Base-by-base conservation (phyloP, 2,329 filamentous ascomycete genomes). In the Talaromyces sp. region DNA sequence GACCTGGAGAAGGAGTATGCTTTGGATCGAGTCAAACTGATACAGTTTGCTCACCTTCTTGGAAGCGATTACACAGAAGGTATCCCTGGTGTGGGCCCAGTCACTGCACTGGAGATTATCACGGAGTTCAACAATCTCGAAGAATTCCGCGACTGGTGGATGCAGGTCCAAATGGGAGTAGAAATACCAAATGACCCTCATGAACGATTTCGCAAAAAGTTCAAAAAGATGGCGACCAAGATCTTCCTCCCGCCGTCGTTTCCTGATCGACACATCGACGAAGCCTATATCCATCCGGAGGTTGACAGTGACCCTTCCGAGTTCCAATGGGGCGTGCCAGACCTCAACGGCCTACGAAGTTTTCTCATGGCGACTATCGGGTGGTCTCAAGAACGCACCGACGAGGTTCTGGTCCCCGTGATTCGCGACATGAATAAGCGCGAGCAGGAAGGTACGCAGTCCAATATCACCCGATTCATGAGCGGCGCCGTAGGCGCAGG, bases 21-120 rank as follows among this genome's bases (percentile, higher is more conserved):
- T 0, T 86, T 99, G 0, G 90, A 91, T 2, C 88, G 94, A n/a
- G 85, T 90, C 63, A 92, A 94, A 73, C 87, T 99, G 61, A 97
- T 99, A 68, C 86, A 90, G 19, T 86, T 98, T 66, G 95, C 95
- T 0, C 93, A 98, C 73, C 84, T 99, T 0, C 85, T 99, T 0
- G 95, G 95, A 0, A 94, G 90, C 8, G 95, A 99, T 78, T 99
- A 99, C 76, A 97, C 94, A 0, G 92, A 98, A 72, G 95, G 95
- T 0, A 84, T 99, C 0, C 87, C 91, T 0, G 93, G 93, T 3
- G 90, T 99, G 36, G 95, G 95, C 0, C 95, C 96, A 0, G 95
- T 99, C 58, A 97, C 92, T 0, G 96, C 95, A 0, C 83, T 99
- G 1, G 95, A 99, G 77, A 94, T 99, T 64, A 83, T 99, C 0